Conservation (phyloP, 2,329 filamentous ascomycete genomes). For the Verticillium nonalfalfae region DNA sequence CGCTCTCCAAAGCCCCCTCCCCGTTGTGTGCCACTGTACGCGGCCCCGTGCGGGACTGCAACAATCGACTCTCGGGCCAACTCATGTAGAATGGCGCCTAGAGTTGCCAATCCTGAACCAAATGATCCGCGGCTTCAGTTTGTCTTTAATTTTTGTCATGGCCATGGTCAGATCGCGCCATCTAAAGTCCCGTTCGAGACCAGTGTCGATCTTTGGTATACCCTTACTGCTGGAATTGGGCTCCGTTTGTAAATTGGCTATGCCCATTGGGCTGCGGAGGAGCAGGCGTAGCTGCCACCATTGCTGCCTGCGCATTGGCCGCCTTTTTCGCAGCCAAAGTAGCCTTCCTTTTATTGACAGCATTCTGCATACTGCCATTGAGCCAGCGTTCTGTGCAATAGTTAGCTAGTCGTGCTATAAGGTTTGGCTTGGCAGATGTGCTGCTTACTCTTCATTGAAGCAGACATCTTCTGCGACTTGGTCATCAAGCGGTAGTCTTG, state of each 20-base stretch:
- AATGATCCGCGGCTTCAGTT: no score
- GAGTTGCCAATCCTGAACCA: neutral
- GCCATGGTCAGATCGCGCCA: neutral
- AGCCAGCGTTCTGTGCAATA: constrained; percentile 45
- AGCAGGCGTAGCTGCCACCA: neutral
- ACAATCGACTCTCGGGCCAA: neutral
- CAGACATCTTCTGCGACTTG: constrained; percentile 61
- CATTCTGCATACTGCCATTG: constrained; percentile 52
- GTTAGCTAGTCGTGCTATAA: constrained; percentile 16
- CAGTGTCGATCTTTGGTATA: neutral
- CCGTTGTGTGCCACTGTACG: neutral
- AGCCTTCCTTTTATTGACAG: constrained; percentile 55
- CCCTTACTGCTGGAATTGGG: neutral
- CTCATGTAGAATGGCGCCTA: neutral
- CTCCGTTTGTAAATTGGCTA: neutral
- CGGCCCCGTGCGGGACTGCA: neutral
- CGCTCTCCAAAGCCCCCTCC: neutral
- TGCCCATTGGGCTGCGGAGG: neutral
- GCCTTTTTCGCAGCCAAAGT: constrained; percentile 55
- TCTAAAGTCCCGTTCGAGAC: neutral
- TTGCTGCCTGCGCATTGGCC: constrained; percentile 29
- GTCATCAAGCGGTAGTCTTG: constrained; percentile 58
- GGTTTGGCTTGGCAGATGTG: no score
- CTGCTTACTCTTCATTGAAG: constrained; percentile 56
- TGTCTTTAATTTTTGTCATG: neutral